phyloP scores from a whole-genome alignment of 2,329 filamentous ascomycete species.

The Sarocladium oryzae region DNA sequence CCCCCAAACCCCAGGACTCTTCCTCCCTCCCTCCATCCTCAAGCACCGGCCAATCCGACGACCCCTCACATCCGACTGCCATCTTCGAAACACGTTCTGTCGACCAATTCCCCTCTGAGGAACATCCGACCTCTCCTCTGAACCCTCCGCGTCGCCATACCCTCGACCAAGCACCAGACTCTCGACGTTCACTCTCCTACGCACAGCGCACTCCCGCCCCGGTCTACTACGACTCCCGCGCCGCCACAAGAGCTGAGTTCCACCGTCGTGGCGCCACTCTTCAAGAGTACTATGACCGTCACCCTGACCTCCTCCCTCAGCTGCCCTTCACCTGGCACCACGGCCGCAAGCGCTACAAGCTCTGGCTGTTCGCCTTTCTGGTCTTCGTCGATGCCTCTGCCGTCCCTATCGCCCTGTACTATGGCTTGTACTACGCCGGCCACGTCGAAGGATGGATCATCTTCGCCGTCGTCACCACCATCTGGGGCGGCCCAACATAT shows the following conservation, averaged over 20 bases:
- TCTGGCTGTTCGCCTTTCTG: slow-evolving; percentile 41
- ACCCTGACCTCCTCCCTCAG: slow-evolving; percentile 31
- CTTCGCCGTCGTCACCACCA: slow-evolving; percentile 47
- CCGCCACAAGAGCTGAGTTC: slow-evolving; percentile 28
- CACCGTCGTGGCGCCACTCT: slow-evolving; percentile 28
- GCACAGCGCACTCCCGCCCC: slow-evolving; percentile 24
- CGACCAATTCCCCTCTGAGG: slow-evolving; percentile 1
- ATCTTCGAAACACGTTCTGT: slow-evolving; percentile 8
- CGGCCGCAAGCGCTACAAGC: slow-evolving; percentile 32
- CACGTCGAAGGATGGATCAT: slow-evolving; percentile 34
- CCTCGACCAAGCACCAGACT: background rate
- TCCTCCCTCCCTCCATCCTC: background rate
- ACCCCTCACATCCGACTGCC: background rate
- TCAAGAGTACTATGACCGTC: slow-evolving; percentile 33
- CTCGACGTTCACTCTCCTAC: slow-evolving; percentile 29
- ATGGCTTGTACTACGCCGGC: slow-evolving; percentile 38
- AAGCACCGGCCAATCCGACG: background rate
- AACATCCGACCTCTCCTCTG: background rate
- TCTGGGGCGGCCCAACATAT: slow-evolving; percentile 49
- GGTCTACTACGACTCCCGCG: slow-evolving; percentile 34
- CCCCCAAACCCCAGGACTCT: background rate
- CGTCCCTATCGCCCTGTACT: slow-evolving; percentile 46
- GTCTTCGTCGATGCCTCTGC: slow-evolving; percentile 37
- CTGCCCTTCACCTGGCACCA: slow-evolving; percentile 36
- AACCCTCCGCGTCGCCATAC: background rate